Evolutionary conservation across 202 grass and related monocot genomes (phyloP).

Genomic region (Zoysia matrella): DNA sequence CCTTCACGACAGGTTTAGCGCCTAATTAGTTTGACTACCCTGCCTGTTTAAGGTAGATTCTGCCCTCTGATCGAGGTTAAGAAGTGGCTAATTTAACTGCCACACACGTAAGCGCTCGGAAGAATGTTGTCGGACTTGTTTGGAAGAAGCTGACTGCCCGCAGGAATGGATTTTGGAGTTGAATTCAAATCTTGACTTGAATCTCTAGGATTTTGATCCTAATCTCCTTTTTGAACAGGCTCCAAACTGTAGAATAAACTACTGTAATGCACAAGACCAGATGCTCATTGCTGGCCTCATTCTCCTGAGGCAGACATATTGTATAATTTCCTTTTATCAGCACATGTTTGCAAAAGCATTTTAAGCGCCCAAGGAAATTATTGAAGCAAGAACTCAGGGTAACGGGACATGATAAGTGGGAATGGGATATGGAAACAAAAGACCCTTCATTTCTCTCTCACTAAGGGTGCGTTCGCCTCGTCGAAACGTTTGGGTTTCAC

Average conservation of each 20-base stretch:
- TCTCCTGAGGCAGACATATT: neutral
- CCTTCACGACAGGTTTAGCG: constrained; percentile 7
- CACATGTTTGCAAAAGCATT: neutral
- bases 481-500: too few species aligned
- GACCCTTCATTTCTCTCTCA: too few species aligned
- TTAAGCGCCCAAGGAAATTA: neutral
- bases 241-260: neutral
- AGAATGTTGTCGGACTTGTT: neutral
- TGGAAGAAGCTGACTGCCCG: neutral
- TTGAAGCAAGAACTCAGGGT: neutral
- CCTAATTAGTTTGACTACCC: constrained; percentile 1
- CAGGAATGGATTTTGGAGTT: neutral
- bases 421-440: too few species aligned
- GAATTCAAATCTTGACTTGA: too few species aligned
- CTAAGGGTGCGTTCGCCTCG: too few species aligned
- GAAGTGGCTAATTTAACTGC: neutral
- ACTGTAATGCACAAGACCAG: neutral
- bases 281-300: neutral
- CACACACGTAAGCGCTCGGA: neutral
- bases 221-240: neutral
- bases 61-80: constrained; percentile 16
- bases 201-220: neutral
- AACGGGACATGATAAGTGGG: too few species aligned
- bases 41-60: neutral
- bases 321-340: neutral